Evolutionary conservation across 345 rosid species (phyloP), one percentile per base, ranked within the genome.

Genomic region (Diplotaxis tenuifolia): DNA sequence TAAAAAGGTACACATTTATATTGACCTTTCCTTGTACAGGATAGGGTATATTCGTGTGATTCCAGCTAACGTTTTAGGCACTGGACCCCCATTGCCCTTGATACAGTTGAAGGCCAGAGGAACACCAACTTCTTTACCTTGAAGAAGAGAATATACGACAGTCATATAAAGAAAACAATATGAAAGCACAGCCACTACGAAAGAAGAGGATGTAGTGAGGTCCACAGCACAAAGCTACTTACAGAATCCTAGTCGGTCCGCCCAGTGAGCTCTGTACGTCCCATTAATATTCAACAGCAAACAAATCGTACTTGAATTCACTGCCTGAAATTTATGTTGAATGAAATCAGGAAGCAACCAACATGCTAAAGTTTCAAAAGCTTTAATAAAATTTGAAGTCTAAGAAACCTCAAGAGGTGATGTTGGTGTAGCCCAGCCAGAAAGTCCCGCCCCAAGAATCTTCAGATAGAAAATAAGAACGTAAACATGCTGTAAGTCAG

Each of bases 231-330:
- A 19, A 65, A 23, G 57, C 62, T 60, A 73, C 97, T 87, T 86
- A 91, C 98, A 88, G 62, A 94, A 88, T 70, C 98, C 98, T 67
- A 94, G 83, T 64, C 85, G 84, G 71, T 89, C 96, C 50, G 92
- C 93, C 98, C 98, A 94, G 40, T 86, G 96, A 82, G 96, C 89
- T 87, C 98, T 88, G 67, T 87, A 88, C 12, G 98, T 91, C 66
- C 96, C 98, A 86, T 94, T 94, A 42, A 84, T 83, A 79, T 89
- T 93, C 84, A 94, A 79, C 72, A 82, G 38, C 80, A 94, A 78
- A 73, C 75, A 81, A 63, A 82, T 85, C 6, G 85, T 70, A 53
- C 78, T 81, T 65, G 89, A 79, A n/a, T 3, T 19, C 52, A 31
- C 53, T 73, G 80, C 90, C 98, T 94, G 90, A 71, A 81, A 83